Evolutionary conservation across 768 basidiomycete genomes (phyloP).

Genomic region (Boletus speciosus): DNA sequence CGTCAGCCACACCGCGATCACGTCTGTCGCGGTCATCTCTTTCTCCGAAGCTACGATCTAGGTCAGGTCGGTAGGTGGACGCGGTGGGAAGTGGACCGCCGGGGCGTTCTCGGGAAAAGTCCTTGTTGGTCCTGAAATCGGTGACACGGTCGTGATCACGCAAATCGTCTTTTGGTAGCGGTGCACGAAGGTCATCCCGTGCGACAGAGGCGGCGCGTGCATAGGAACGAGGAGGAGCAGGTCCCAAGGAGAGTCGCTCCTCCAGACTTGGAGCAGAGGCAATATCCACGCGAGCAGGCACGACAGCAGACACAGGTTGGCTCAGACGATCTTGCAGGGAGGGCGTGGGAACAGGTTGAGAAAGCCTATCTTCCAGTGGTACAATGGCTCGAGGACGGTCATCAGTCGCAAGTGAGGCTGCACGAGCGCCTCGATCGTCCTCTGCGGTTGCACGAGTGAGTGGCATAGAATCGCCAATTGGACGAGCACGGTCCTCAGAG

Average conservation of each 20-base stretch:
- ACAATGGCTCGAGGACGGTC: slow-evolving; percentile 26
- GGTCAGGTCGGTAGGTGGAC: slow-evolving; percentile 39
- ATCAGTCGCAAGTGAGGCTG: slow-evolving; percentile 18
- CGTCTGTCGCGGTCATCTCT: slow-evolving; percentile 34
- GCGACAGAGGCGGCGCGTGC: slow-evolving; percentile 23
- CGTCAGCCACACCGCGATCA: slow-evolving; percentile 36
- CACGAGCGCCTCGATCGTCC: slow-evolving; percentile 29
- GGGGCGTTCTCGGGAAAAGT: slow-evolving; percentile 36
- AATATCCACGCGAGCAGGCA: slow-evolving; percentile 20
- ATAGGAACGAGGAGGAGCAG: slow-evolving; percentile 25
- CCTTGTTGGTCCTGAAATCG: slow-evolving; percentile 29
- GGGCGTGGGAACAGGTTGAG: slow-evolving; percentile 30
- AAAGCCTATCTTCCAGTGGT: slow-evolving; percentile 40
- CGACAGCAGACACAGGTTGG: slow-evolving; percentile 24
- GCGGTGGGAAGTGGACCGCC: slow-evolving; percentile 4
- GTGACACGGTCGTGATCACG: slow-evolving; percentile 26
- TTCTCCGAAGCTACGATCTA: slow-evolving; percentile 34
- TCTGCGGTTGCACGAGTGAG: slow-evolving; percentile 14
- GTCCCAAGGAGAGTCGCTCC: slow-evolving; percentile 39
- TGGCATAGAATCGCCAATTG: slow-evolving; percentile 18
- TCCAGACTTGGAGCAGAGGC: slow-evolving; percentile 36
- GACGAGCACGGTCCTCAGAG: slow-evolving; percentile 22
- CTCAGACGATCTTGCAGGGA: slow-evolving; percentile 39
- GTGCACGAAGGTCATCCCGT: slow-evolving; percentile 35
- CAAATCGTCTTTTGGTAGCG: slow-evolving; percentile 26